phyloP scores from a whole-genome alignment of 2,329 filamentous ascomycete species.

The Claviceps maximensis region DNA sequence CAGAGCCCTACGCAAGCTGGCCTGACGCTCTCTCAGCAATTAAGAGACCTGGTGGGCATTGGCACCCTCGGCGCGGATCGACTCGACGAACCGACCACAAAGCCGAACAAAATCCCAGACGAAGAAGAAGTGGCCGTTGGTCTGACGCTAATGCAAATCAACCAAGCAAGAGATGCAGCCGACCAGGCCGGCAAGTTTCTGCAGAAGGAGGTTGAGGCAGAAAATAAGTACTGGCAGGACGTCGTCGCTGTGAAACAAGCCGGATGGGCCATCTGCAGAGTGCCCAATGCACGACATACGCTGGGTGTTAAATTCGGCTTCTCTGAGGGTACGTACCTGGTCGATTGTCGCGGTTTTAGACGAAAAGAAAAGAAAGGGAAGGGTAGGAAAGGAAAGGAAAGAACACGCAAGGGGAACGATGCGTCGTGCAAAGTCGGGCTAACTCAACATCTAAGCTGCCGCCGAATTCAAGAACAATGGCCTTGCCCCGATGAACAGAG shows the following conservation, averaged over 20 bases:
- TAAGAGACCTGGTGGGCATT: slow-evolving; percentile 59
- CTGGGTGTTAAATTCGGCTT: slow-evolving; percentile 86
- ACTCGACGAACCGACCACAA: slow-evolving; percentile 46
- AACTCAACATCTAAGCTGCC: slow-evolving; percentile 26
- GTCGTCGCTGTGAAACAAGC: slow-evolving; percentile 67
- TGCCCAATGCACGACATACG: slow-evolving; percentile 59
- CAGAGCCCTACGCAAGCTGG: slow-evolving; percentile 59
- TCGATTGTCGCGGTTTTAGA: not conserved
- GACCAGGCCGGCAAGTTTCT: slow-evolving; percentile 59
- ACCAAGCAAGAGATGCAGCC: slow-evolving; percentile 60
- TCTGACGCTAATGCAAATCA: slow-evolving; percentile 67
- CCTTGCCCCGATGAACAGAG: slow-evolving; percentile 66
- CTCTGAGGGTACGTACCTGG: slow-evolving; percentile 45
- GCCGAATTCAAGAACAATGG: slow-evolving; percentile 53
- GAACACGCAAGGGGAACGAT: no score
- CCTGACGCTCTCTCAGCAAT: slow-evolving; percentile 52
- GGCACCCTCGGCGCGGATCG: slow-evolving; percentile 61
- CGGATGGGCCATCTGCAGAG: slow-evolving; percentile 73
- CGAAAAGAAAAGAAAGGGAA: not conserved
- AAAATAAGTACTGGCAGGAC: slow-evolving; percentile 82
- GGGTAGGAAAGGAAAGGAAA: no score
- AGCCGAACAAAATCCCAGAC: slow-evolving; percentile 40
- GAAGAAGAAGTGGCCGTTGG: slow-evolving; percentile 48
- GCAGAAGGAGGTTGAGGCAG: slow-evolving; percentile 62
- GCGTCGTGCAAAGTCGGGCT: not conserved